Percentiles rank a stretch among this genome's conserved stretches.
These are phyloP conservation scores for Aspergillus arachidicola DNA, from an alignment of 2,329 filamentous ascomycete species.

Conservation along the genomic window DNA sequence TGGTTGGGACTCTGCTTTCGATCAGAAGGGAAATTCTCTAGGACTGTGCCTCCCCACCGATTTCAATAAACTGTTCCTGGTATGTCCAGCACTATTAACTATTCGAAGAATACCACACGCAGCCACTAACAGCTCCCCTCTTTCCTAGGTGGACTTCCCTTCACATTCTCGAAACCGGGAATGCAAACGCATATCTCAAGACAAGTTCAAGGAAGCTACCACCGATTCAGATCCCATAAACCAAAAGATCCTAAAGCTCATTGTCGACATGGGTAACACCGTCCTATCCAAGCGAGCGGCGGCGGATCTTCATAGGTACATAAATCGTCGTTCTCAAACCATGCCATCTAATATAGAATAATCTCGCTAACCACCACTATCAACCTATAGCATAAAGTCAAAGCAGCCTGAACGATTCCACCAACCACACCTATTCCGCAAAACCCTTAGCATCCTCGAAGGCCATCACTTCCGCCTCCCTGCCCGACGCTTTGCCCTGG, in stretches of 20 bases:
- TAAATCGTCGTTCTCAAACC: conserved; percentile 6
- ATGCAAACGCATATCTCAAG: conserved; percentile 43
- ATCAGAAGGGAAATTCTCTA: conserved; percentile 76
- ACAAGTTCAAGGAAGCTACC: conserved; percentile 59
- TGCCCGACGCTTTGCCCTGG: conserved; percentile 85
- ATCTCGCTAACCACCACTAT: not conserved
- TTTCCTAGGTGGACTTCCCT: conserved; percentile 36
- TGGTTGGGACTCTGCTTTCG: conserved; percentile 92
- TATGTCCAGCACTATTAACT: conserved; percentile 46
- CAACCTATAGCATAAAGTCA: conserved; percentile 66
- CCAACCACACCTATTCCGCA: conserved; percentile 76
- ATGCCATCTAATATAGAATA: not conserved
- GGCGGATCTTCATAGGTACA: conserved; percentile 69
- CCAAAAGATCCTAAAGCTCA: conserved; percentile 76
- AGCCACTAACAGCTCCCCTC: conserved; percentile 3
- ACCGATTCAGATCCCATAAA: conserved; percentile 65
- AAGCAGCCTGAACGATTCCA: conserved; percentile 76
- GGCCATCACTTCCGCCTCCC: conserved; percentile 86
- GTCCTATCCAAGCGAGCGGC: conserved; percentile 88
- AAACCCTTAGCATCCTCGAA: conserved; percentile 82
- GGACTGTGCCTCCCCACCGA: conserved; percentile 85
- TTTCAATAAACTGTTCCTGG: conserved; percentile 75
- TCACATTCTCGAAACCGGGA: conserved; percentile 45
- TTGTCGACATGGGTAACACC: conserved; percentile 88
- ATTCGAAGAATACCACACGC: not conserved